phyloP scores from a whole-genome alignment of 2,329 filamentous ascomycete species.

The Diaporthe sp. region DNA sequence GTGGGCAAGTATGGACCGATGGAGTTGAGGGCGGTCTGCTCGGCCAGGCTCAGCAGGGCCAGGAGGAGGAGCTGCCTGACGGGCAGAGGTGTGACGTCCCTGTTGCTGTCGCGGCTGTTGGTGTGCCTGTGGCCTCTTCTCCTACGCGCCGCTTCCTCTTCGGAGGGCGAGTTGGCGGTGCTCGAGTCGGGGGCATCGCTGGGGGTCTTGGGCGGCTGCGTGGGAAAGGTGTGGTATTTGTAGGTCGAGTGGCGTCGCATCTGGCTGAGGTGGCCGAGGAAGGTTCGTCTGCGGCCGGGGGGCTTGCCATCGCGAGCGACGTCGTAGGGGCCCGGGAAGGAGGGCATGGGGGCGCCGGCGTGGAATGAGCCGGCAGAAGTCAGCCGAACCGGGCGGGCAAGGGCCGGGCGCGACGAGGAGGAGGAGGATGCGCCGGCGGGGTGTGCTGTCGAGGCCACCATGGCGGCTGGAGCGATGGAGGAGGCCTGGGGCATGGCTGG shows the following conservation, averaged over 20 bases:
- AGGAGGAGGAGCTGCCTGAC: conserved; percentile 86
- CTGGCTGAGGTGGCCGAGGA: conserved; percentile 37
- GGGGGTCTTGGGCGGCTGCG: conserved; percentile 77
- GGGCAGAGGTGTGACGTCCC: conserved; percentile 81
- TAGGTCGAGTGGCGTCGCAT: conserved; percentile 60
- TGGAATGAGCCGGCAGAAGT: conserved; percentile 64
- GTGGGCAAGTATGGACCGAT: conserved; percentile 95
- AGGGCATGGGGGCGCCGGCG: conserved; percentile 64
- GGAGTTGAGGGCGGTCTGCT: conserved; percentile 97
- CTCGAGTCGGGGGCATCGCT: conserved; percentile 61
- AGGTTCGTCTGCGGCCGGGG: conserved; percentile 27
- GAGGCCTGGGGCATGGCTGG: conserved; percentile 34
- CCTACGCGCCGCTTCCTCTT: conserved; percentile 25
- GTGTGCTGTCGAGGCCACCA: conserved; percentile 11
- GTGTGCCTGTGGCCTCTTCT: conserved; percentile 41
- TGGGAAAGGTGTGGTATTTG: conserved; percentile 87
- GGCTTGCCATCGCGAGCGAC: conserved; percentile 40
- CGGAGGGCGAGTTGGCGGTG: conserved; percentile 42
- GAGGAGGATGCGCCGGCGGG: not conserved
- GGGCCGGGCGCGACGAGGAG: conserved; percentile 29
- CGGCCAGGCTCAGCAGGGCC: conserved; percentile 89
- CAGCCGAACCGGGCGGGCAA: conserved; percentile 38
- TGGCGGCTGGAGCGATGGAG: conserved; percentile 25
- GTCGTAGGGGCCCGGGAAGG: conserved; percentile 46
- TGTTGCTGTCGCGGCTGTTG: conserved; percentile 44